Percentiles rank a stretch among this genome's conserved stretches.
Evolutionary conservation across 2,329 filamentous ascomycete genomes (phyloP).

Genomic region (Exophiala alcalophila): DNA sequence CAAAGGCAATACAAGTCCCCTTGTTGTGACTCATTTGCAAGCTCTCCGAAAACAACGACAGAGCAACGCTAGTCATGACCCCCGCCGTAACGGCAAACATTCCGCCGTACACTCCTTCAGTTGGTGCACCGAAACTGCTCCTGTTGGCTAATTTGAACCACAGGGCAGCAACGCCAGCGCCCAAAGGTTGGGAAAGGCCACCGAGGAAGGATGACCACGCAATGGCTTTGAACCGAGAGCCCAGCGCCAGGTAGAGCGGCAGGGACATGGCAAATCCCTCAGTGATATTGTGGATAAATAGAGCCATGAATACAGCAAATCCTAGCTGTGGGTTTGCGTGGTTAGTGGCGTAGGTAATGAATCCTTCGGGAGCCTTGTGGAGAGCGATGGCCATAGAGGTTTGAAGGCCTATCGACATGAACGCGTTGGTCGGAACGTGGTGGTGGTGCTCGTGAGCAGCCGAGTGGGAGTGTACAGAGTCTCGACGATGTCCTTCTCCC

Average conservation of each 20-base stretch:
- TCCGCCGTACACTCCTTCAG: constrained; percentile 53
- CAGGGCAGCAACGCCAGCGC: constrained; percentile 76
- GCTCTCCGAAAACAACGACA: constrained; percentile 86
- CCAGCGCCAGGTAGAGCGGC: constrained; percentile 85
- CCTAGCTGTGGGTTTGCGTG: constrained; percentile 88
- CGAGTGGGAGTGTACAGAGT: constrained; percentile 17
- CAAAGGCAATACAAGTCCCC: constrained; percentile 73
- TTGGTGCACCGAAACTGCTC: constrained; percentile 43
- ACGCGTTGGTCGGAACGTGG: constrained; percentile 91
- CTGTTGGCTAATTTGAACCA: constrained; percentile 74
- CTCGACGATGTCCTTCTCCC: constrained; percentile 10
- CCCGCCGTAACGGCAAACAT: constrained; percentile 89
- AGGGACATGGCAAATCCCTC: constrained; percentile 94
- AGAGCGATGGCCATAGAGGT: constrained; percentile 92
- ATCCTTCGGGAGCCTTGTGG: constrained; percentile 87
- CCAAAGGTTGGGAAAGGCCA: constrained; percentile 80
- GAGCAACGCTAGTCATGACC: constrained; percentile 90
- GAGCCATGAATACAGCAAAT: constrained; percentile 86
- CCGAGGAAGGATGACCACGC: constrained; percentile 79
- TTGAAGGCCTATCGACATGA: constrained; percentile 91
- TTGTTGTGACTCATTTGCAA: constrained; percentile 77
- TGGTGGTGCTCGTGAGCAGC: constrained; percentile 69
- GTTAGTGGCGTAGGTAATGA: constrained; percentile 94
- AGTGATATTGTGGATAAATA: constrained; percentile 97
- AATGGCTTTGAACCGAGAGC: constrained; percentile 77